phyloP scores from a whole-genome alignment of 1,139 yeast genomes.

The Candida tunisiensis region DNA sequence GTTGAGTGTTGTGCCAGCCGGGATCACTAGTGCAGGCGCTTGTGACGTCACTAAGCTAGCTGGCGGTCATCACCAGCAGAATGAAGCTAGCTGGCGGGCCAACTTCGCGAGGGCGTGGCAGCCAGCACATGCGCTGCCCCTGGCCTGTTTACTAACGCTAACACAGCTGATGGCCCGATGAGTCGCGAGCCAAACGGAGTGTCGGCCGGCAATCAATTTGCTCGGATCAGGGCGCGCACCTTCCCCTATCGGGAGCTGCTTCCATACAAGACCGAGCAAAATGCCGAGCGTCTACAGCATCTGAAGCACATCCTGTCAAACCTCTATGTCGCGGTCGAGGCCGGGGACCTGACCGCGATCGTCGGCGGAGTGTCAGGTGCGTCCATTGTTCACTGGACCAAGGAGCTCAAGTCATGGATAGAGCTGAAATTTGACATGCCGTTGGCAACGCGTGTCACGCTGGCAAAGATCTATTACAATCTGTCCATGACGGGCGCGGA shows the following conservation, averaged over 20 bases:
- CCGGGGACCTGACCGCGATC: conserved; percentile 62
- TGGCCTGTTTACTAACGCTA: too few relatives aligned
- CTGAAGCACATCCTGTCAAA: conserved; percentile 66
- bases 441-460: conserved; percentile 35
- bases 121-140: conserved; percentile 1
- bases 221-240: conserved; percentile 25
- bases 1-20: too few relatives aligned
- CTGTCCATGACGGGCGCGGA: conserved; percentile 68
- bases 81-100: neutral
- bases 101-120: neutral
- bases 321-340: conserved; percentile 59
- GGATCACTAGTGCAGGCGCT: too few relatives aligned
- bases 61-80: too few relatives aligned
- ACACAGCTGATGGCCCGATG: too few relatives aligned
- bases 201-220: too few relatives aligned
- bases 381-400: conserved; percentile 74
- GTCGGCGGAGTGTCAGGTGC: conserved; percentile 58
- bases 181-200: too few relatives aligned
- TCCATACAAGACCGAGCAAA: conserved; percentile 64
- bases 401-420: conserved; percentile 68
- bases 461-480: conserved; percentile 59
- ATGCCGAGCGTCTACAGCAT: conserved; percentile 55
- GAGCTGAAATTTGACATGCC: conserved; percentile 78
- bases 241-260: conserved; percentile 43
- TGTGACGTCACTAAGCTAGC: too few relatives aligned